phyloP scores from a whole-genome alignment of 2,329 filamentous ascomycete genomes.

The Exophiala viscosa region DNA sequence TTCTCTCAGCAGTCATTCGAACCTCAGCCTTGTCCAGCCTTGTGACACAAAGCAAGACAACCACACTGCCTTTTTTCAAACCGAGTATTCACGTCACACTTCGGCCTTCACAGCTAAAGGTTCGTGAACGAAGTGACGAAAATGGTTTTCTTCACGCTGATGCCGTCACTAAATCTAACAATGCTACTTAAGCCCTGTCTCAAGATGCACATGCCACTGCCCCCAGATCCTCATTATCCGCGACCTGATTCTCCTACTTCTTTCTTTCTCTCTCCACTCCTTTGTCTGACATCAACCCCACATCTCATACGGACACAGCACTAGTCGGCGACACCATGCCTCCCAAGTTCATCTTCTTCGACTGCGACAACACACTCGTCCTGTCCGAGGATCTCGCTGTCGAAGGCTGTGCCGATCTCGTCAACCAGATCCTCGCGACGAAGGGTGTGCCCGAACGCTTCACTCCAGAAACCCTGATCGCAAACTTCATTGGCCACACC shows the following conservation, averaged over 20 bases:
- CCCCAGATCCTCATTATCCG: too few species aligned
- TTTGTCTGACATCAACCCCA: neutral
- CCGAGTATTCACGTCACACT: neutral
- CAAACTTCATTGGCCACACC: constrained; percentile 88
- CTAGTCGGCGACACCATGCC: too few species aligned
- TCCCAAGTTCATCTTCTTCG: constrained; percentile 65
- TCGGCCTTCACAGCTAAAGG: neutral
- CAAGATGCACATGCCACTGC: too few species aligned
- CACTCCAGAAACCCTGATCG: constrained; percentile 72
- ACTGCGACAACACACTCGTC: constrained; percentile 84
- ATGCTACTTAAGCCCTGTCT: too few species aligned
- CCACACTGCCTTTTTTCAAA: neutral
- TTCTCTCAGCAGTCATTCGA: neutral
- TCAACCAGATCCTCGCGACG: constrained; percentile 76
- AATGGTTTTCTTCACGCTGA: too few species aligned
- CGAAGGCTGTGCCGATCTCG: constrained; percentile 82
- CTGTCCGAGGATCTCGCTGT: constrained; percentile 88
- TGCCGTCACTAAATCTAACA: too few species aligned
- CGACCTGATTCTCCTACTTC: too few species aligned
- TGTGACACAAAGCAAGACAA: neutral
- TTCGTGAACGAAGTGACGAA: too few species aligned
- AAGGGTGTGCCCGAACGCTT: constrained; percentile 65
- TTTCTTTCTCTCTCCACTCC: neutral
- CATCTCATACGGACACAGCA: neutral
- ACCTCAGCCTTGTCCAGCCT: constrained; percentile 2